Evolutionary conservation across 371 early-diverging fungal species (phyloP).

Genomic region (Rhizopus microsporus): DNA sequence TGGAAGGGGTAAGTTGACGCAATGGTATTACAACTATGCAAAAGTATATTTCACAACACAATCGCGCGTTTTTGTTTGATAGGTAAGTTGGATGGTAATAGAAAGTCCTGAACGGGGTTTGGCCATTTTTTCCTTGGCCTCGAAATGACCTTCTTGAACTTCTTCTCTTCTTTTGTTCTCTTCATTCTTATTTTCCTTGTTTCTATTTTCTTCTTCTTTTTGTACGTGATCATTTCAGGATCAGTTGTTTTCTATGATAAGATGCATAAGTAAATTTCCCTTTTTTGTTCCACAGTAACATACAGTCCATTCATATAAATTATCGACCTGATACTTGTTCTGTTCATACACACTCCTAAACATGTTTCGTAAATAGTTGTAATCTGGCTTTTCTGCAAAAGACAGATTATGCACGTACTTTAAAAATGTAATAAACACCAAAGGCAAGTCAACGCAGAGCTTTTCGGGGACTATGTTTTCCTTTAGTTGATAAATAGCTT

Average conservation of each 20-base stretch:
- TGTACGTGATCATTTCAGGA: neutral
- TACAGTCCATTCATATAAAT: constrained; percentile 92
- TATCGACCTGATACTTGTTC: constrained; percentile 90
- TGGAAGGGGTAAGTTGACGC: neutral
- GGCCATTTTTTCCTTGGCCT: neutral
- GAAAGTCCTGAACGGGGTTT: neutral
- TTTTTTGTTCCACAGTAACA: too few species aligned
- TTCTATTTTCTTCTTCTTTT: neutral
- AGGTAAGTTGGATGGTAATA: neutral
- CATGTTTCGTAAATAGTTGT: constrained; percentile 87
- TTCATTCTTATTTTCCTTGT: neutral
- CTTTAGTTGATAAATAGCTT: too few species aligned
- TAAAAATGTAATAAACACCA: neutral
- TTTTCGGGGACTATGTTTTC: neutral
- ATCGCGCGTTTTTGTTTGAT: neutral
- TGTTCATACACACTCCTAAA: constrained; percentile 90
- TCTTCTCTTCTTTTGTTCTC: neutral
- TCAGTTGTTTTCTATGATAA: neutral
- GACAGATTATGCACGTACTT: constrained; percentile 44
- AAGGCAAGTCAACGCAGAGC: neutral
- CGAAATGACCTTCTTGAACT: neutral
- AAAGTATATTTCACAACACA: neutral
- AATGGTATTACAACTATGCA: too few species aligned
- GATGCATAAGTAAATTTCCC: neutral
- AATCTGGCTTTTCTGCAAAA: constrained; percentile 97